These are phyloP conservation scores for Macrophomina pseudophaseolina DNA, from an alignment of 2,329 filamentous ascomycete genomes.

Conservation along the genomic window DNA sequence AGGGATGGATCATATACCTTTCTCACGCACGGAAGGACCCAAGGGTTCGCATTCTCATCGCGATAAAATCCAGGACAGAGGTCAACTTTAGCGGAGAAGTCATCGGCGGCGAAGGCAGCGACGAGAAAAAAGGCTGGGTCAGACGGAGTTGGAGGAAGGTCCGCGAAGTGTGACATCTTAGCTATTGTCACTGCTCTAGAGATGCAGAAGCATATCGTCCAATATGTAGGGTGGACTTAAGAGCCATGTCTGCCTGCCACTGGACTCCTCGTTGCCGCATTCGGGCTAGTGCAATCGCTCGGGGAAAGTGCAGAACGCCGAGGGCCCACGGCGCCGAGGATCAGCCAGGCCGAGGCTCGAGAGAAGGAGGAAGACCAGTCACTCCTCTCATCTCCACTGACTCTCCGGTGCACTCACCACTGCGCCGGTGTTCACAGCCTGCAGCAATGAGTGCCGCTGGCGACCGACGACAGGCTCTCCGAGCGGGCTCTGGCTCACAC, in stretches of 20 bases:
- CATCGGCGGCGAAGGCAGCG: neutral
- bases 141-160: neutral
- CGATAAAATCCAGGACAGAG: conserved; percentile 47
- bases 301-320: neutral
- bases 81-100: conserved; percentile 43
- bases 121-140: neutral
- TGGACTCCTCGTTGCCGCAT: neutral
- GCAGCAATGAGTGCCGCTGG: neutral
- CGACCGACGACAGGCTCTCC: conserved; percentile 6
- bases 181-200: no score
- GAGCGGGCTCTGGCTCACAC: neutral
- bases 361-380: neutral
- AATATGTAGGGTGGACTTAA: no score
- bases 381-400: neutral
- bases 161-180: neutral
- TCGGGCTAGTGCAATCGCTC: neutral
- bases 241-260: neutral
- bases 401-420: neutral
- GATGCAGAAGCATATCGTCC: no score
- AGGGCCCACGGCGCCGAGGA: neutral
- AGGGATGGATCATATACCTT: neutral
- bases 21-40: conserved; percentile 44
- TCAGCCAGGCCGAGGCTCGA: neutral
- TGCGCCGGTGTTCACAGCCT: neutral
- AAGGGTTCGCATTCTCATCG: conserved; percentile 43